Evolutionary conservation across 2,329 filamentous ascomycete genomes (phyloP).

Genomic region (Sporothrix schenckii): DNA sequence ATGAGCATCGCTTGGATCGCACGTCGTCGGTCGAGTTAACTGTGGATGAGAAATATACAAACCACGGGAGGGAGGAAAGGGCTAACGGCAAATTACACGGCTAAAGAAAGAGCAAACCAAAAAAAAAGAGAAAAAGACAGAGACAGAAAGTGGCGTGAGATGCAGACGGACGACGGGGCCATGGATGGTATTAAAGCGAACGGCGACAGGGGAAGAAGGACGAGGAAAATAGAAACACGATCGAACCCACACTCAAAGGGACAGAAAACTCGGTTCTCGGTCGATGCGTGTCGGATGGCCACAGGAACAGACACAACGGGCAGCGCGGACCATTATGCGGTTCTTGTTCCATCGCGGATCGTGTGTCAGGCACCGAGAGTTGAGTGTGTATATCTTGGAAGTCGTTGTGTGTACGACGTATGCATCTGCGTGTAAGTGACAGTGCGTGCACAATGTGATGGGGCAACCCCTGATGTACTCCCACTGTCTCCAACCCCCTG

Average conservation of each 20-base stretch:
- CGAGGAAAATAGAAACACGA: not conserved
- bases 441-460: too few relatives aligned
- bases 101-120: not conserved
- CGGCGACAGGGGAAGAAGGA: not conserved
- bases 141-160: not conserved
- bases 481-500: not conserved
- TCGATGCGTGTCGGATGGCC: not conserved
- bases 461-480: too few relatives aligned
- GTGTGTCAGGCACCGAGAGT: constrained; percentile 1
- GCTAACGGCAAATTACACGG: too few relatives aligned
- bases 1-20: not conserved
- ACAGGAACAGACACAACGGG: not conserved
- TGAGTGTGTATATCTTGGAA: not conserved
- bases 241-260: not conserved
- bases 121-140: not conserved
- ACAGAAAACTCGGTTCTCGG: constrained; percentile 1
- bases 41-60: not conserved
- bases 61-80: not conserved
- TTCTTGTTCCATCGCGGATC: constrained; percentile 17
- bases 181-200: not conserved
- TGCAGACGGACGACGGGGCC: not conserved
- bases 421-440: not conserved
- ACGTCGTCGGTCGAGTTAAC: not conserved
- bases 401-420: not conserved
- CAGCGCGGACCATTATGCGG: constrained; percentile 12